Base-by-base conservation (phyloP, 176 grass and related monocot genomes). In the Metroxylon sagu region DNA sequence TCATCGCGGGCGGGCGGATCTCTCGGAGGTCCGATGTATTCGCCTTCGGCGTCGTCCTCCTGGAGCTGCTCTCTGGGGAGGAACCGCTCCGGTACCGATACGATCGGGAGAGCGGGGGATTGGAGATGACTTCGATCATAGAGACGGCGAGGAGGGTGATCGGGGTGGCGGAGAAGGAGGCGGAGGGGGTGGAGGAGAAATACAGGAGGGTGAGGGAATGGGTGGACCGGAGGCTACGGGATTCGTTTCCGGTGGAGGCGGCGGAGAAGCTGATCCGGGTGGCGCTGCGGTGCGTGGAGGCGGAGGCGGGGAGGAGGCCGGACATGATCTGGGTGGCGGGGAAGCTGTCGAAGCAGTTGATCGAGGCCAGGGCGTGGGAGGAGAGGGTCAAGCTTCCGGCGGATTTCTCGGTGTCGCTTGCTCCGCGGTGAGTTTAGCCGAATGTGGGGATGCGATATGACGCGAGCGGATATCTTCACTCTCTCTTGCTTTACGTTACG, bases 261-360 rank as follows among this genome's bases (percentile, higher is more conserved):
- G 19, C 60, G 39, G 35, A 63, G 31, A 15, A 63, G 18, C 14
- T 12, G 35, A 28, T 63, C 18, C 60, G 8, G 18, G 35, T 63
- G 35, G 60, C 60, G 12, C 60, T 63, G 18, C 19, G 60, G 35
- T 63, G 60, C 60, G 60, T 63, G 35, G 60, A 31, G 19, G 60
- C 43, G 18, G 60, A 63, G 60, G 35, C 35, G 60, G 60, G 10
- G 60, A 43, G 4, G 60, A 48, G 60, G 39, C 60, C 60, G 35
- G 35, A 63, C 18, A 63, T 63, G 60, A 43, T 49, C 2, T 63
- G 60, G 60, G 60, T 49, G 39, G 60, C 60, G 19, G 60, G 60
- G 39, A 49, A 63, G 35, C 60, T 63, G 1, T 63, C 60, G 19
- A 63, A 49, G 60, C 35, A 48, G 39, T 43, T 63, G 19, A 28